Base-by-base conservation (phyloP, 306 rosid species). In the Mimosa bimucronata region DNA sequence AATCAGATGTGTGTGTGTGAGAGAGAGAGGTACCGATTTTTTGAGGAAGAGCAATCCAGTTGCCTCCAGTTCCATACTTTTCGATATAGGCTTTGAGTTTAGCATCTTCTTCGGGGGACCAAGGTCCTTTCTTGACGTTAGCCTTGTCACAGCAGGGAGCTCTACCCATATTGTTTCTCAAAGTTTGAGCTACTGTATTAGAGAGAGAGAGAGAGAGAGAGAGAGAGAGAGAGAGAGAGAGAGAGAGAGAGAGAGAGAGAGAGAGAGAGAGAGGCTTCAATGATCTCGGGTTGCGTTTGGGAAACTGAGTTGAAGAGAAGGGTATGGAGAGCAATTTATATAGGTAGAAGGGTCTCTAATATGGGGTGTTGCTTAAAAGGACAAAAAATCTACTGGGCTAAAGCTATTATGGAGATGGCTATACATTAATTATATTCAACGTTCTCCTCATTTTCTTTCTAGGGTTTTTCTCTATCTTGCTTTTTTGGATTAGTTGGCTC, bases 401-500 rank as follows among this genome's bases (percentile, higher is more conserved):
- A 8, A 9, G 15, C 60, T 53, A 53, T 53, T 7, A 53, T 53
- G 23, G 62, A 55, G 62, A 58, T 58, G 16, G 68, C 21, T 21
- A 21, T 9, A 15, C n/a, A n/a, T 53, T 7, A 7, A 9, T n/a
- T 53, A 53, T 55, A 55, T 55, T 55, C 62, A 55, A 55, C 62
- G 29, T 21, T 55, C 15, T 55, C 29, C 29, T n/a, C 26, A 55
- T 55, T 48, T 55, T 42, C 80, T 55, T 68, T 76, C 86, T 86
- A 86, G 90, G 96, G 90, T 88, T 70, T 44, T 31, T 44, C 38
- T 70, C 74, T 81, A 53, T 82, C 86, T 75, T 83, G 52, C 88
- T 91, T 91, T 87, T 87, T 89, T 88, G 92, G 97, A 89, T 92
- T 93, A 93, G 98, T 91, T 96, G 73, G 87, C 70, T 86, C 85